phyloP scores from a whole-genome alignment of 1,284 basidiomycete genomes.

The Takashimella tepidaria region DNA sequence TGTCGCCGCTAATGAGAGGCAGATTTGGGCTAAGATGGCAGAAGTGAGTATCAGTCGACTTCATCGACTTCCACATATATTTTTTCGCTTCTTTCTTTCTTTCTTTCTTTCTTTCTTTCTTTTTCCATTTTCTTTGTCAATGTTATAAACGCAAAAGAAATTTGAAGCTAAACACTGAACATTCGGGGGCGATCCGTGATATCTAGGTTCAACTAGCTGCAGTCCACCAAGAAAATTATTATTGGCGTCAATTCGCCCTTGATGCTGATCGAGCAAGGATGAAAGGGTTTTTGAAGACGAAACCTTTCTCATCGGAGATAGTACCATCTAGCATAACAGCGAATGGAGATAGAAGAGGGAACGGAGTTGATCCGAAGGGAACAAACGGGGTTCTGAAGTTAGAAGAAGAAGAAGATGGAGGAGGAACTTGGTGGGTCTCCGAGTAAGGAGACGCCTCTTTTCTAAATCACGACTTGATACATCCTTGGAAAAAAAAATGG shows the following conservation, averaged over 20 bases:
- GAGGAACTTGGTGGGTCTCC: background rate
- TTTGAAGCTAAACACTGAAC: too few relatives aligned
- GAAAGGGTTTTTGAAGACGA: constrained; percentile 11
- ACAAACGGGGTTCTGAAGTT: background rate
- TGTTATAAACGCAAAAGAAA: too few relatives aligned
- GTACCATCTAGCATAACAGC: background rate
- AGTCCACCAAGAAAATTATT: constrained; percentile 18
- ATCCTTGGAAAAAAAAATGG: too few relatives aligned
- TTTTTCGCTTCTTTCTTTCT: too few relatives aligned
- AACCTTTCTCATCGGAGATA: constrained; percentile 5
- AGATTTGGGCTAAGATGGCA: constrained; percentile 12
- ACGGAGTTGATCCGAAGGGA: background rate
- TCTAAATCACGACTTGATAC: too few relatives aligned
- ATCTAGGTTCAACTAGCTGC: constrained; percentile 13
- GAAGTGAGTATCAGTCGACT: constrained; percentile 5
- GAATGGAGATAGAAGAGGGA: background rate
- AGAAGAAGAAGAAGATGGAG: background rate
- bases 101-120: too few relatives aligned
- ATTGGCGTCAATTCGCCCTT: constrained; percentile 21
- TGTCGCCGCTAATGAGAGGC: constrained; percentile 14
- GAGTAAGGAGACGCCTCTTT: background rate
- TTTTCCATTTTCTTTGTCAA: too few relatives aligned
- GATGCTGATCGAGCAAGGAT: constrained; percentile 16
- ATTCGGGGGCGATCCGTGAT: background rate
- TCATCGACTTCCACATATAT: too few relatives aligned